Conservation (phyloP, 192 early-diverging fungal genomes). For the Coemansia umbellata region DNA sequence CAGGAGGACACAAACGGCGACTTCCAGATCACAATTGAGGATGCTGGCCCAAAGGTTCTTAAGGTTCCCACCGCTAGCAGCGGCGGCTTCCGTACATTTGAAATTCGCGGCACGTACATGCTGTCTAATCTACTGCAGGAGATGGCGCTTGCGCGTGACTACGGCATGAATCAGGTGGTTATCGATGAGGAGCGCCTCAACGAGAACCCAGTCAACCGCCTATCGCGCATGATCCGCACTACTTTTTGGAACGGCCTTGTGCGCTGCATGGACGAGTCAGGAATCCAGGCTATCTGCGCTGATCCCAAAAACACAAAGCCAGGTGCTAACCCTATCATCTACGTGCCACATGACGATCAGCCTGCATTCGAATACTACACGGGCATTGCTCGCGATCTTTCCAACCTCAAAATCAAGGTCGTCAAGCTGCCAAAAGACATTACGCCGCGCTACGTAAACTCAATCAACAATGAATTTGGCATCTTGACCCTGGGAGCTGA, state of each 20-base stretch:
- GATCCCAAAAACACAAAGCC: constrained; percentile 86
- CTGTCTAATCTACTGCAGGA: constrained; percentile 95
- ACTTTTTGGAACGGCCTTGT: constrained; percentile 98
- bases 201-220: constrained; percentile 90
- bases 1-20: constrained; percentile 97
- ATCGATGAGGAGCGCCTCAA: constrained; percentile 85
- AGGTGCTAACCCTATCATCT: constrained; percentile 82
- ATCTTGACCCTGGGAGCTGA: constrained; percentile 77
- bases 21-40: constrained; percentile 91
- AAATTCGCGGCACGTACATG: constrained; percentile 93
- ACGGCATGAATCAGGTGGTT: constrained; percentile 81
- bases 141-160: constrained; percentile 83
- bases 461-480: constrained; percentile 83
- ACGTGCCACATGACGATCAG: constrained; percentile 81
- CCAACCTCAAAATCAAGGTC: constrained; percentile 73
- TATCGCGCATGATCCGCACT: constrained; percentile 85
- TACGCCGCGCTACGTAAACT: constrained; percentile 86
- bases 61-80: constrained; percentile 80
- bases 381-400: constrained; percentile 58
- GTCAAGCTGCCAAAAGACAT: constrained; percentile 80
- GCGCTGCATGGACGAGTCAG: constrained; percentile 74
- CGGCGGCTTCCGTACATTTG: constrained; percentile 81
- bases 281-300: constrained; percentile 83
- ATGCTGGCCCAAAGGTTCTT: constrained; percentile 87
- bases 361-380: constrained; percentile 78